phyloP scores from a whole-genome alignment of 2,329 filamentous ascomycete genomes.

The Trichoderma brevicompactum region DNA sequence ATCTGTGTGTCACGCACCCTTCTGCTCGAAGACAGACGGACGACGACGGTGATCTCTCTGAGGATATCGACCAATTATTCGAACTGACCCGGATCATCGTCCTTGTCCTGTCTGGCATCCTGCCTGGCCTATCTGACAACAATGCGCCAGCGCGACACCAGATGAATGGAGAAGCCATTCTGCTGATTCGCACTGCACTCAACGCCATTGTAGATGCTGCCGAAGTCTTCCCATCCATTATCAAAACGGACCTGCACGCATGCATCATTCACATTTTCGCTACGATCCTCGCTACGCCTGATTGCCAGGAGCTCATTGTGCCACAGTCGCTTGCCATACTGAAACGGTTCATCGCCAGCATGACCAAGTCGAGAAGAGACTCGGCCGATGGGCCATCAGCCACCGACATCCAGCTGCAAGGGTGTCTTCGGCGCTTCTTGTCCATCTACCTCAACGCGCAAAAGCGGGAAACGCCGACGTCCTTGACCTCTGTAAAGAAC shows the following conservation, averaged over 20 bases:
- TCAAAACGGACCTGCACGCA: conserved; percentile 93
- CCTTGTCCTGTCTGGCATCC: conserved; percentile 81
- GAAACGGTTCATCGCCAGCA: conserved; percentile 83
- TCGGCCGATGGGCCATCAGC: conserved; percentile 50
- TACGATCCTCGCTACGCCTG: conserved; percentile 83
- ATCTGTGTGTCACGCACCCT: conserved; percentile 87
- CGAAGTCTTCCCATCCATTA: conserved; percentile 93
- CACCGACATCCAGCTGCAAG: conserved; percentile 73
- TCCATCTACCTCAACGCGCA: conserved; percentile 77
- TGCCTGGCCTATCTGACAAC: conserved; percentile 78
- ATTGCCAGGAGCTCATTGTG: conserved; percentile 84
- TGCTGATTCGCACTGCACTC: conserved; percentile 77
- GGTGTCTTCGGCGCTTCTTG: conserved; percentile 80
- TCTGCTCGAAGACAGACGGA: conserved; percentile 66
- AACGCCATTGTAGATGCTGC: conserved; percentile 92
- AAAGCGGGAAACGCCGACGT: conserved; percentile 73
- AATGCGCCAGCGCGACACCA: conserved; percentile 71
- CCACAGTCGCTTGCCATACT: conserved; percentile 89
- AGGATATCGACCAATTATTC: conserved; percentile 97
- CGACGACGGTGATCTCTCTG: conserved; percentile 80
- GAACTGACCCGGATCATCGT: conserved; percentile 97
- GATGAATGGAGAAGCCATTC: conserved; percentile 84
- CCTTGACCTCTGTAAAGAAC: conserved; percentile 90
- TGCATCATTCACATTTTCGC: conserved; percentile 97
- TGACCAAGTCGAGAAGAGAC: conserved; percentile 56